phyloP scores from a whole-genome alignment of 805 yeast species.

The Metschnikowia aberdeeniae region DNA sequence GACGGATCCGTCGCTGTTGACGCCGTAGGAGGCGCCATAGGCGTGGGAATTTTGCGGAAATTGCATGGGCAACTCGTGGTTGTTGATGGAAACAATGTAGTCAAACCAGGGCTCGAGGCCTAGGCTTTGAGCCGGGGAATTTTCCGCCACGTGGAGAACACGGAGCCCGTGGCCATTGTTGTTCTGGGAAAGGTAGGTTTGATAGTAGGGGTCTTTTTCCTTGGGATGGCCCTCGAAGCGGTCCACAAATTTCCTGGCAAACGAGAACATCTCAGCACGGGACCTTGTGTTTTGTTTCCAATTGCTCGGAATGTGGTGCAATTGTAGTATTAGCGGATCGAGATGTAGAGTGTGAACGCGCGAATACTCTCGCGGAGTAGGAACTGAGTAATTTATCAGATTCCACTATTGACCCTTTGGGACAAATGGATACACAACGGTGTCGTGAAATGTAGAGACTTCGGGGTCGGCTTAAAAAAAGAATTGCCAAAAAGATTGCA shows the following conservation, averaged over 20 bases:
- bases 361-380: too few species aligned
- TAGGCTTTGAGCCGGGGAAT: conserved; percentile 28
- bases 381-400: too few species aligned
- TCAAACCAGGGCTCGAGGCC: conserved; percentile 83
- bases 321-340: neutral
- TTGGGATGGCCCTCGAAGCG: conserved; percentile 29
- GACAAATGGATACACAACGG: too few species aligned
- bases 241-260: conserved; percentile 42
- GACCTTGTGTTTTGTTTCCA: neutral
- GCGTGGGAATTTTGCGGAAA: conserved; percentile 25
- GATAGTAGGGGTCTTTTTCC: conserved; percentile 33
- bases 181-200: conserved; percentile 27
- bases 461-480: neutral
- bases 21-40: conserved; percentile 23
- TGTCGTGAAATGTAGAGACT: neutral
- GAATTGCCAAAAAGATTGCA: neutral
- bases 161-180: conserved; percentile 41
- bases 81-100: conserved; percentile 75
- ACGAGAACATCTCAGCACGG: conserved; percentile 33
- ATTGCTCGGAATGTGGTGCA: neutral
- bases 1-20: conserved; percentile 40
- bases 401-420: too few species aligned
- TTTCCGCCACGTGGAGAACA: conserved; percentile 36
- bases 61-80: conserved; percentile 51
- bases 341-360: neutral